Evolutionary conservation across 225 moss, liverwort and hornwort species (phyloP).

Genomic region (Straminergon stramineum): DNA sequence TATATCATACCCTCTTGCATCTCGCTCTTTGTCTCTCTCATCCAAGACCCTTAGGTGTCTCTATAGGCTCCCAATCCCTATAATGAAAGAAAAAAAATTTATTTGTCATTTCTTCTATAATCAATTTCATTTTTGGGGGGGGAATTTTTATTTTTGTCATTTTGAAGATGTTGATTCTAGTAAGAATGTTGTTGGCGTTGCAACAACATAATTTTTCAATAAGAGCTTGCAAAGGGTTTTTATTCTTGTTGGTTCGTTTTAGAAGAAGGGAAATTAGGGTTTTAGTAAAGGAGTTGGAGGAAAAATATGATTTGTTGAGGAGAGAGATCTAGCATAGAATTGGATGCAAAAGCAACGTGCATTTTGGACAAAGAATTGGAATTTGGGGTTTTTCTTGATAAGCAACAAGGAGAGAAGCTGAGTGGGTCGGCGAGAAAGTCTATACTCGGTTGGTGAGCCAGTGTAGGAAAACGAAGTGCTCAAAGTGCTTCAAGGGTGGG

Average conservation of each 20-base stretch:
- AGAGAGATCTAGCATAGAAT: not conserved
- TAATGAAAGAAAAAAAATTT: not conserved
- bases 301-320: not conserved
- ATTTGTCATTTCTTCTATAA: not conserved
- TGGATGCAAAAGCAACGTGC: not conserved
- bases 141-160: not conserved
- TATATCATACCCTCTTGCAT: not conserved
- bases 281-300: not conserved
- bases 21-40: not conserved
- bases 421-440: not conserved
- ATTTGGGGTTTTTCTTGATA: not conserved
- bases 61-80: not conserved
- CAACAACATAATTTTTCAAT: not conserved
- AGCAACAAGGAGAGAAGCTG: fast-evolving
- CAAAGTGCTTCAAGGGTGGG: not conserved
- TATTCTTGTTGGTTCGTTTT: not conserved
- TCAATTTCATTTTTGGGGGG: not conserved
- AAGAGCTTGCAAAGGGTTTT: not conserved
- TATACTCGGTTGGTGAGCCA: not conserved
- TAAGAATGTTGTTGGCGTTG: not conserved
- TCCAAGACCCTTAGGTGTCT: not conserved
- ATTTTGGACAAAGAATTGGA: not conserved
- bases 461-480: constrained; percentile 3
- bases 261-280: not conserved
- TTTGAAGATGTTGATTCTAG: not conserved